phyloP scores from a whole-genome alignment of 2,329 filamentous ascomycete species.

The Phyllosticta citrichinensis region DNA sequence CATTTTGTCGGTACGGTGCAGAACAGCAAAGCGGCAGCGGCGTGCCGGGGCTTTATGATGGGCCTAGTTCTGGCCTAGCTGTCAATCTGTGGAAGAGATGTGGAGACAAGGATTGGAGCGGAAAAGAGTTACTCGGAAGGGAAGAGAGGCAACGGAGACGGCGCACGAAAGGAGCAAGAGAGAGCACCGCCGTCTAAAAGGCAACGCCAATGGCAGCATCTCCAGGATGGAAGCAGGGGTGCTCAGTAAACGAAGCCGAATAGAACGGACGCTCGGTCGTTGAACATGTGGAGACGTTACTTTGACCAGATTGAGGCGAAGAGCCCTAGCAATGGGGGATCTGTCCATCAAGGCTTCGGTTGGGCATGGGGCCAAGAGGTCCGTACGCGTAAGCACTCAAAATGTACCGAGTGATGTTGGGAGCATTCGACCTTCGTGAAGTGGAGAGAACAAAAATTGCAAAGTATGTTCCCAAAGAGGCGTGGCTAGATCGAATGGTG shows the following conservation, averaged over 20 bases:
- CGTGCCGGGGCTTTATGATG: neutral
- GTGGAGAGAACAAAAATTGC: neutral
- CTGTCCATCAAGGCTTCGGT: neutral
- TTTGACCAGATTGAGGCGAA: neutral
- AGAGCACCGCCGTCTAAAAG: neutral
- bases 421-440: neutral
- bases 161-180: neutral
- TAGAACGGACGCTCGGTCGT: neutral
- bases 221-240: neutral
- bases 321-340: neutral
- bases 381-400: neutral
- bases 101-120: neutral
- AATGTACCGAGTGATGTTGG: neutral
- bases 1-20: neutral
- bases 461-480: neutral
- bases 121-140: neutral
- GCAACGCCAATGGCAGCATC: neutral
- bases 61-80: neutral
- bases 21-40: neutral
- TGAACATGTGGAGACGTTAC: neutral
- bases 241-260: neutral
- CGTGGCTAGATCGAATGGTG: neutral
- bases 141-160: neutral
- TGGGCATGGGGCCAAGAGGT: neutral
- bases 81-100: neutral